Percentiles rank a stretch among this genome's conserved stretches.
phyloP scores from a whole-genome alignment of 2,329 filamentous ascomycete genomes.

The Venturia nashicola region DNA sequence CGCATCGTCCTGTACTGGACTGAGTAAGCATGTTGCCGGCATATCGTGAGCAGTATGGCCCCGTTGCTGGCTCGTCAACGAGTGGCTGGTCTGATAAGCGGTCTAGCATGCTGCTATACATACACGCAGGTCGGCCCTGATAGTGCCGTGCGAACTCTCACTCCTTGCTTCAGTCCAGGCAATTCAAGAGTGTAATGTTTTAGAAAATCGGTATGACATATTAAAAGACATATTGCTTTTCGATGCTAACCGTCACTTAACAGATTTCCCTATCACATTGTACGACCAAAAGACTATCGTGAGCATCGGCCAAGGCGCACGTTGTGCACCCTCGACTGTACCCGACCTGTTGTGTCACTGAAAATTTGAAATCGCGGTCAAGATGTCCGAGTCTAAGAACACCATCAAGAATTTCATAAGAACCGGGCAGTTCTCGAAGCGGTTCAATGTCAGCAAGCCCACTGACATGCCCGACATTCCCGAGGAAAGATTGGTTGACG shows the following conservation, averaged over 20 bases:
- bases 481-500: conserved; percentile 7
- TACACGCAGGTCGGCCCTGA: not conserved
- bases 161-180: not conserved
- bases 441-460: conserved; percentile 9
- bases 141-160: not conserved
- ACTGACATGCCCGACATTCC: conserved; percentile 9
- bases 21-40: not conserved
- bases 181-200: not conserved
- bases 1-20: not conserved
- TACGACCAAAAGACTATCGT: not conserved
- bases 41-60: not conserved
- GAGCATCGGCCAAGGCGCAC: not conserved
- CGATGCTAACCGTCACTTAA: not conserved
- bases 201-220: not conserved
- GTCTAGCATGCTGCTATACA: conserved; percentile 2
- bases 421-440: conserved; percentile 5
- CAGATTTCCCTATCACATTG: not conserved
- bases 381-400: conserved; percentile 5
- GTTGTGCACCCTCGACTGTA: not conserved
- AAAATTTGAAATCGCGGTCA: not conserved
- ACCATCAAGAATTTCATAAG: conserved; percentile 10
- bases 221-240: too few relatives aligned
- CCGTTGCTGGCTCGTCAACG: not conserved
- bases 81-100: not conserved
- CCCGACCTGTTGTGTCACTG: not conserved